Base-by-base conservation (phyloP, 805 yeast genomes). In the Barnettozyma pratensis region DNA sequence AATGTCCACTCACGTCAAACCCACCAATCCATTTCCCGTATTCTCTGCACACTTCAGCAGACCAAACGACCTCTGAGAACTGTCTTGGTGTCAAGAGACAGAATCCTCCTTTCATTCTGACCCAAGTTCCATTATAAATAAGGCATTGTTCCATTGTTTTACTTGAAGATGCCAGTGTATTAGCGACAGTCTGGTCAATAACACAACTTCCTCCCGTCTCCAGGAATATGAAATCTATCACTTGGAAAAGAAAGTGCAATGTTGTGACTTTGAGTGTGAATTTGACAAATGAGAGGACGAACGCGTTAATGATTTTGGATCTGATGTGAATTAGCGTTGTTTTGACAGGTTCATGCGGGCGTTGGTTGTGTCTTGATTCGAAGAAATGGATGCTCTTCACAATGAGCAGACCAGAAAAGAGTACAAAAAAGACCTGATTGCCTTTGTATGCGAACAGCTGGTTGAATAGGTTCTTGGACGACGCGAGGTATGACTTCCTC, bases 1-100 rank as follows among this genome's bases (percentile, higher is more conserved):
- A 72, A 57, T 79, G 84, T 1, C 83, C 82, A 37, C 80, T 75
- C 5, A 73, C 63, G 55, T 79, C 83, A 55, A 78, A 78, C 8
- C 80, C 79, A 50, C 71, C 70, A 5, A 57, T 56, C 82, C 83
- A 78, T 12, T 53, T 43, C 2, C 74, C 77, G 26, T 59, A 51
- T 7, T 41, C 31, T 28, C 61, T 54, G 48, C 75, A 71, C 4
- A 39, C 44, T 41, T 64, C 66, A 1, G 73, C 70, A 37, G 67
- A 64, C 6, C 46, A 51, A 8, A 67, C 55, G 1, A 48, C 40
- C 10, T 42, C 5, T 3, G 50, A 14, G 2, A 53, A 39, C 32
- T 54, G 59, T 1, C 7, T 29, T 3, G 62, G 54, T 0, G 52
- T 45, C 7, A 57, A 8, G 3, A 46, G 34, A 30, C 63, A 57